Evolutionary conservation across 2,329 filamentous ascomycete genomes (phyloP), one percentile per base, ranked within the genome.

Genomic region (Xylaria hypoxylon): DNA sequence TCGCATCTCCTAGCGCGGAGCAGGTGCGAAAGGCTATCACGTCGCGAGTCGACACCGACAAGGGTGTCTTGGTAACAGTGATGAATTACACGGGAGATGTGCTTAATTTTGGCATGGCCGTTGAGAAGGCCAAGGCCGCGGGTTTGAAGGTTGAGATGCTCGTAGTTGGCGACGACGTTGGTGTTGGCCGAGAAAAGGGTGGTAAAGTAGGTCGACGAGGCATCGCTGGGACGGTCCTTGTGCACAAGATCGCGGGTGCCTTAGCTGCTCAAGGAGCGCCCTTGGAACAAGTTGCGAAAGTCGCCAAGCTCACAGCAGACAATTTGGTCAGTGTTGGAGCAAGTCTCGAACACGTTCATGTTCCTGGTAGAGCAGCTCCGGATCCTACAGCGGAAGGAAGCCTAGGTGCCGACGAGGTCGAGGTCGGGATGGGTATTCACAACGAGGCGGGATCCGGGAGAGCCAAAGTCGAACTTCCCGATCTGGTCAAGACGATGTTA

Each of bases 21-120:
- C 94, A 97, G 81, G 89, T 97, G 61, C 88, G 92, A 62, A 84
- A 87, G 71, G 93, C 90, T 65, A 90, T 96, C 59, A 87, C 90
- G 75, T 86, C 89, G 47, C 85, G 92, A 22, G 91, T 97, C 2
- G 88, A 92, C 67, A 85, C 86, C 3, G 84, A 86, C 50, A 86
- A 88, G 68, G 95, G 94, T 26, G 91, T 97, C 1, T 79, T 97
- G 45, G 91, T 97, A n/a, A 90, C 94, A 5, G 92, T 97, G 33
- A 97, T 97, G 92, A 97, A 97, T 79, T 97, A 97, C 79, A 97
- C 93, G 1, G 92, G 92, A 42, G 92, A 94, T 77, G 88, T 97
- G 60, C 85, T 97, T 72, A 96, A 97, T 81, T 97, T 97, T 77
- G 94, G 94, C 62, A 91, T 97, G 86, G 94, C 91, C 0, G 92